phyloP scores from a whole-genome alignment of 352 stramenopile species.

The Globisporangium acanthophoron region DNA sequence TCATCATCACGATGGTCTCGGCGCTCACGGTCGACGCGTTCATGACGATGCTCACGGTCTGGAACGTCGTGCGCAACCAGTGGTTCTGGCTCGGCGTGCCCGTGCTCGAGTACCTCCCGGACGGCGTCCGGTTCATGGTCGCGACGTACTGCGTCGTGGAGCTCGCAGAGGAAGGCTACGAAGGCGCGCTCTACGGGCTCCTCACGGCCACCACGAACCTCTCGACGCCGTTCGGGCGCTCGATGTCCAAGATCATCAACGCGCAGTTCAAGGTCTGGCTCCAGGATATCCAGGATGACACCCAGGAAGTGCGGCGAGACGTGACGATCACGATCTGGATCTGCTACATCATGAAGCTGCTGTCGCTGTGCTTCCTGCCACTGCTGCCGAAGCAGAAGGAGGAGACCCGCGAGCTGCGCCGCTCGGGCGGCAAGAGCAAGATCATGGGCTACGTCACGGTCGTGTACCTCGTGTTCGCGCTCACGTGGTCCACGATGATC shows the following conservation, averaged over 20 bases:
- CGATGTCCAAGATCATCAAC: conserved; percentile 54
- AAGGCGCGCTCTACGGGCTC: conserved; percentile 50
- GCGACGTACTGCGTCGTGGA: conserved; percentile 55
- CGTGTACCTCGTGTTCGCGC: conserved; percentile 24
- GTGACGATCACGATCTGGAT: conserved; percentile 53
- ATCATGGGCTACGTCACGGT: conserved; percentile 29
- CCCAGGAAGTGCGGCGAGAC: conserved; percentile 37
- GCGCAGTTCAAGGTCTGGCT: conserved; percentile 43
- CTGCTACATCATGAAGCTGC: conserved; percentile 46
- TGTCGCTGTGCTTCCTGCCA: conserved; percentile 43
- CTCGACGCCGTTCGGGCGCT: conserved; percentile 33
- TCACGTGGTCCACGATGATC: conserved; percentile 38
- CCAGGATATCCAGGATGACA: conserved; percentile 43
- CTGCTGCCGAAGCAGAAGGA: conserved; percentile 39
- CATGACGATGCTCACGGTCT: conserved; percentile 51
- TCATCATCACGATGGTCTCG: conserved; percentile 32
- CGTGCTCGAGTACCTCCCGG: conserved; percentile 43
- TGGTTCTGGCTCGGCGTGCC: conserved; percentile 62
- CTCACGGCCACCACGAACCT: conserved; percentile 48
- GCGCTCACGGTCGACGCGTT: conserved; percentile 35
- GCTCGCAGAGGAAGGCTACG: conserved; percentile 41
- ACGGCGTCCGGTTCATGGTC: conserved; percentile 48
- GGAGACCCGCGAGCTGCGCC: conserved; percentile 28
- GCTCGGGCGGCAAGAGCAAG: conserved; percentile 34
- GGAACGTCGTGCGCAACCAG: conserved; percentile 44